Percentiles rank a stretch among this genome's conserved stretches.
phyloP scores from a whole-genome alignment of 805 yeast species.

The Metschnikowia dekortorum region DNA sequence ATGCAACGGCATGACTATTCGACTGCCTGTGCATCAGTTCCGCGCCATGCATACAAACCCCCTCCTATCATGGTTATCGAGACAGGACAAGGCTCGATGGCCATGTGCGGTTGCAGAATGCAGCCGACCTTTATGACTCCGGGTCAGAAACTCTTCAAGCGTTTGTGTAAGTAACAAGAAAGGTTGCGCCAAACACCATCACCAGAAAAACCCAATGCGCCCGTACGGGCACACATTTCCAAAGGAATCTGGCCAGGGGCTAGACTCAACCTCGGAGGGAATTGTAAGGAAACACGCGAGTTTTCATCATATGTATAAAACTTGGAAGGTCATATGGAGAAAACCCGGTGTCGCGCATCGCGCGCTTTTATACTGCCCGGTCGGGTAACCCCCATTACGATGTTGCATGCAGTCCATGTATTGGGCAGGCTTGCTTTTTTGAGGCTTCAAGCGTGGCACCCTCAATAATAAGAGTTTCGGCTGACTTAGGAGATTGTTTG shows the following conservation, averaged over 20 bases:
- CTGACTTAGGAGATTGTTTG: too few relatives aligned
- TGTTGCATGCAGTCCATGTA: neutral
- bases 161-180: constrained; percentile 45
- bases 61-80: too few relatives aligned
- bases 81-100: too few relatives aligned
- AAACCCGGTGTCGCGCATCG: constrained; percentile 11
- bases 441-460: too few relatives aligned
- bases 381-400: constrained; percentile 19
- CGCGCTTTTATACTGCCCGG: constrained; percentile 17
- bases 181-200: constrained; percentile 48
- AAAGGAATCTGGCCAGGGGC: constrained; percentile 29
- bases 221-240: constrained; percentile 30
- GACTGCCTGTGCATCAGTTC: too few relatives aligned
- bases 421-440: neutral
- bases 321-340: constrained; percentile 60
- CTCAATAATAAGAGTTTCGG: too few relatives aligned
- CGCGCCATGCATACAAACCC: too few relatives aligned
- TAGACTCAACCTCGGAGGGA: constrained; percentile 42
- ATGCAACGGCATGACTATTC: too few relatives aligned
- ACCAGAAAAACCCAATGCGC: constrained; percentile 39
- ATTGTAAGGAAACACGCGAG: constrained; percentile 49
- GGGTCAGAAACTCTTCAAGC: constrained; percentile 46
- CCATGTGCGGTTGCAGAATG: too few relatives aligned
- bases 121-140: neutral
- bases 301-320: constrained; percentile 60